Percentiles rank a stretch among this genome's conserved stretches.
These are phyloP conservation scores for Ceratocystis alfenasii DNA, from an alignment of 2,329 filamentous ascomycete genomes.

Conservation along the genomic window DNA sequence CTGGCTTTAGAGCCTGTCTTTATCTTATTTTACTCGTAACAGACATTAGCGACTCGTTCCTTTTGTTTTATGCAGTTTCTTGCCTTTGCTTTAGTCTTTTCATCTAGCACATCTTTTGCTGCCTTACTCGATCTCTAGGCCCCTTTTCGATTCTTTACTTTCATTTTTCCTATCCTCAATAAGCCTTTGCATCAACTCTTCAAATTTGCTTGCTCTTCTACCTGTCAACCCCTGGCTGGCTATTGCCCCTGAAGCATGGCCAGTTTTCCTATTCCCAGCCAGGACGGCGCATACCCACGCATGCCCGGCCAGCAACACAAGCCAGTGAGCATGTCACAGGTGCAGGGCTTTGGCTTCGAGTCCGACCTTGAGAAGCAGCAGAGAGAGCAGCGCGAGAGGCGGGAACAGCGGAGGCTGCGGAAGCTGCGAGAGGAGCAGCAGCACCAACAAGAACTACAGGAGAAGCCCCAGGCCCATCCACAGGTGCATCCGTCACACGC, in stretches of 20 bases:
- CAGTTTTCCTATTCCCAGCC: slow-evolving; percentile 8
- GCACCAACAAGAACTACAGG: neutral
- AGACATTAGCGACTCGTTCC: neutral
- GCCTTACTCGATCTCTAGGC: neutral
- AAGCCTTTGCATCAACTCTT: neutral
- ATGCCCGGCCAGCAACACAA: slow-evolving; percentile 14
- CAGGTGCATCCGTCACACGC: too few species aligned
- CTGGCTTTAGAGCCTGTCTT: neutral
- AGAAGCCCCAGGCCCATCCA: slow-evolving; percentile 7
- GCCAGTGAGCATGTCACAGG: slow-evolving; percentile 8
- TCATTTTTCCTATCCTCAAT: neutral
- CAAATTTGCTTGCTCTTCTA: too few species aligned
- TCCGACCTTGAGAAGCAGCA: slow-evolving; percentile 10
- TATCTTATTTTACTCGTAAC: neutral
- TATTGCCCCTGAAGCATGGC: slow-evolving; percentile 8
- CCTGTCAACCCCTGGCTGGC: neutral
- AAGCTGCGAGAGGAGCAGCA: slow-evolving; percentile 15
- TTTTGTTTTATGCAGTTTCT: neutral
- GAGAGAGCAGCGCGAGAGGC: slow-evolving; percentile 11
- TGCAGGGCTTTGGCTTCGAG: slow-evolving; percentile 18
- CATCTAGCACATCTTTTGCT: neutral
- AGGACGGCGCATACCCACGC: slow-evolving; percentile 20
- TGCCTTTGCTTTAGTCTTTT: neutral
- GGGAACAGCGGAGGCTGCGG: neutral
- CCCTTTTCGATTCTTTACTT: neutral